These are phyloP conservation scores for Quercus berberidifolia DNA, from an alignment of 306 rosid genomes.

Conservation along the genomic window DNA sequence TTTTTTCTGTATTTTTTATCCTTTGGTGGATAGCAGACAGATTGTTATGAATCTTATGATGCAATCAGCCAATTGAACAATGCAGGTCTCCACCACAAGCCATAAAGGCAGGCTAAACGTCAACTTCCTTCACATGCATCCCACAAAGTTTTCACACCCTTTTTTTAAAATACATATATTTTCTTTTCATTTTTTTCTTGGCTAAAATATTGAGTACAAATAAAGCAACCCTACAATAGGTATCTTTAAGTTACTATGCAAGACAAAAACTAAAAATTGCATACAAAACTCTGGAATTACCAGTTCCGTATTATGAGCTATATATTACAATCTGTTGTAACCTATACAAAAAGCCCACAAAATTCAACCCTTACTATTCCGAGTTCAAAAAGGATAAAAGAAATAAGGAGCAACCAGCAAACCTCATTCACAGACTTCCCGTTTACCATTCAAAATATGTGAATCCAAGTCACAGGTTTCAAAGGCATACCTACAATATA, in stretches of 20 bases:
- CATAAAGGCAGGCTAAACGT: too few relatives aligned
- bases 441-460: constrained; percentile 44
- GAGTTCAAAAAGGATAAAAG: constrained; percentile 42
- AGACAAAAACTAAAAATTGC: constrained; percentile 33
- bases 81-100: too few relatives aligned
- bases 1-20: too few relatives aligned
- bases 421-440: constrained; percentile 52
- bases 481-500: constrained; percentile 26
- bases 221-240: constrained; percentile 7
- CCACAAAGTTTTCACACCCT: neutral
- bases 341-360: constrained; percentile 73
- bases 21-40: too few relatives aligned
- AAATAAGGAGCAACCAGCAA: constrained; percentile 47
- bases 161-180: too few relatives aligned
- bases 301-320: constrained; percentile 54
- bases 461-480: constrained; percentile 34
- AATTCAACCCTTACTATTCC: constrained; percentile 44
- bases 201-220: neutral
- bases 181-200: constrained; percentile 7
- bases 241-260: constrained; percentile 16
- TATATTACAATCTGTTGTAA: constrained; percentile 62
- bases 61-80: too few relatives aligned
- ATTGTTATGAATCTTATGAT: too few relatives aligned
- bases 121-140: neutral
- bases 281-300: constrained; percentile 46